Conservation (phyloP, 1,284 basidiomycete species). For the Mixia osmundae region DNA sequence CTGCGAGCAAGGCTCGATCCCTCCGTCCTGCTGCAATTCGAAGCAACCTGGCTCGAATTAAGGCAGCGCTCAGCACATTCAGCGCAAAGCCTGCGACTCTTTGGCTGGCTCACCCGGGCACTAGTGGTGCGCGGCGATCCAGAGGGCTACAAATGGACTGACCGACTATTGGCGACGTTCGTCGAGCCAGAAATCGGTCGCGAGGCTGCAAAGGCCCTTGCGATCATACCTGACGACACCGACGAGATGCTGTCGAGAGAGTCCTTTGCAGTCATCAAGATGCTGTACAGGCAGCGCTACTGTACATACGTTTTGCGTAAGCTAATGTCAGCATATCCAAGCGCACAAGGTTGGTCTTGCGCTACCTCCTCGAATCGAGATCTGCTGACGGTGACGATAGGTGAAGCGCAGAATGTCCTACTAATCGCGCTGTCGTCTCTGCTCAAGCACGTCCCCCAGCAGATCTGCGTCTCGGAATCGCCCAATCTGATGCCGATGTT, state of each 20-base stretch:
- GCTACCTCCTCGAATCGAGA: too few species aligned
- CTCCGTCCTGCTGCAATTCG: too few species aligned
- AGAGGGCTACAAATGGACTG: slow-evolving; percentile 33
- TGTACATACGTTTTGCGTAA: slow-evolving; percentile 49
- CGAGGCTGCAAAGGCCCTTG: slow-evolving; percentile 48
- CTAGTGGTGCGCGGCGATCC: slow-evolving; percentile 50
- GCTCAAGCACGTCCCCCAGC: slow-evolving; percentile 53
- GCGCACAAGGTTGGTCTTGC: background rate
- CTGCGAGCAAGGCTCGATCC: too few species aligned
- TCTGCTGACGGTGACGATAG: too few species aligned
- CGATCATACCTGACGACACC: slow-evolving; percentile 33
- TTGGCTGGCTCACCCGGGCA: slow-evolving; percentile 25
- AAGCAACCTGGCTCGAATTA: too few species aligned
- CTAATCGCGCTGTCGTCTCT: slow-evolving; percentile 65
- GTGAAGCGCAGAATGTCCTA: slow-evolving; percentile 29
- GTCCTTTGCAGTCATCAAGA: slow-evolving; percentile 52
- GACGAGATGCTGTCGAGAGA: slow-evolving; percentile 45
- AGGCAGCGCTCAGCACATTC: too few species aligned
- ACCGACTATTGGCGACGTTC: slow-evolving; percentile 44
- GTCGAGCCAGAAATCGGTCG: slow-evolving; percentile 34
- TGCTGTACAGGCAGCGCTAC: slow-evolving; percentile 64
- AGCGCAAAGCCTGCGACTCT: too few species aligned
- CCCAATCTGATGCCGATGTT: slow-evolving; percentile 59
- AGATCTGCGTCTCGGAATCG: slow-evolving; percentile 42
- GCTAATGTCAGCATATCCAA: slow-evolving; percentile 35